A percentile compares a stretch with the other conserved stretches of the same genome.
phyloP scores from a whole-genome alignment of 140 eudicot species.

The Stevia rebaudiana region DNA sequence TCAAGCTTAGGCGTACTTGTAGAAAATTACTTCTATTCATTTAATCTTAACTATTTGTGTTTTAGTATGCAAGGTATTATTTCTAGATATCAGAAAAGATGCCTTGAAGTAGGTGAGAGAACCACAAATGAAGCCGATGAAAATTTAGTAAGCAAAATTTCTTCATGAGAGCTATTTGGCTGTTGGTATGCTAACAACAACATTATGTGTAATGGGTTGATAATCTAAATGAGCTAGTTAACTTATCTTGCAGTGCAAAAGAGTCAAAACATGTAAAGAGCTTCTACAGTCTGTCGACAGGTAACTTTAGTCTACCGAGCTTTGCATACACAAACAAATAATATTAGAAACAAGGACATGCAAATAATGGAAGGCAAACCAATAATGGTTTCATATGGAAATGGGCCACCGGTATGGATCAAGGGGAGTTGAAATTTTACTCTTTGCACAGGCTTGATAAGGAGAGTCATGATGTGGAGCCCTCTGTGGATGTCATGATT shows the following conservation, averaged over 20 bases:
- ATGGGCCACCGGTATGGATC: no score
- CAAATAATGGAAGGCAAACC: background rate
- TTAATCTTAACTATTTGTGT: background rate
- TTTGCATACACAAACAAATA: background rate
- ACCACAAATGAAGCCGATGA: background rate
- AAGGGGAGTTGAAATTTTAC: background rate
- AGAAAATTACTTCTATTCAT: background rate
- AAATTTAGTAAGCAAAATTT: slow-evolving; percentile 8
- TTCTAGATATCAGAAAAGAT: background rate
- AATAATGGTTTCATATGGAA: background rate
- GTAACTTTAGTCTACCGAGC: background rate
- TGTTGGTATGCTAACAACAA: background rate
- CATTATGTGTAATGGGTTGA: background rate
- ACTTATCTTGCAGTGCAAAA: background rate
- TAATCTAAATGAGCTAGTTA: slow-evolving; percentile 2
- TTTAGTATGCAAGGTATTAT: slow-evolving; percentile 21
- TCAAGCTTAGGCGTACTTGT: no score
- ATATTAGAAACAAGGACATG: background rate
- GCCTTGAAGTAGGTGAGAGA: slow-evolving; percentile 16
- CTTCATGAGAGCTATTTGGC: background rate
- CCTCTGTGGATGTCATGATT: slow-evolving; percentile 15
- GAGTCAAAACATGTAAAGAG: slow-evolving; percentile 16
- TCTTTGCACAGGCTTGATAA: slow-evolving; percentile 23
- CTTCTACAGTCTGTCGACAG: slow-evolving; percentile 23
- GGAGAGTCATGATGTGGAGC: background rate